phyloP scores from a whole-genome alignment of 371 early-diverging fungal species.

The Mucor sp. region DNA sequence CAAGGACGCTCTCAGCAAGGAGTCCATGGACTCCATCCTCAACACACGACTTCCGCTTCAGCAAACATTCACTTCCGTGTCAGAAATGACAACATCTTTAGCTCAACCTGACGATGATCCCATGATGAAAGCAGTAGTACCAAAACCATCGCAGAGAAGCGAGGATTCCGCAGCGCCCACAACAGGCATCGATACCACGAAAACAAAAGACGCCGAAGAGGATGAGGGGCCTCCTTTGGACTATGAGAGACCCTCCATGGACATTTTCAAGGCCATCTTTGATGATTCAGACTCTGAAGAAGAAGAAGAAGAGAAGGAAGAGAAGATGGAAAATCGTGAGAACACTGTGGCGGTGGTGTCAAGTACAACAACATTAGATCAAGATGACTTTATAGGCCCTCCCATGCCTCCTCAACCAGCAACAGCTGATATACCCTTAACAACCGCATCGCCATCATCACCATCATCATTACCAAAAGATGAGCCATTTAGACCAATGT shows the following conservation, averaged over 20 bases:
- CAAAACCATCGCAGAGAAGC: slow-evolving; percentile 45
- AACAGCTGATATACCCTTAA: slow-evolving; percentile 16
- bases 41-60: slow-evolving; percentile 24
- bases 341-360: not conserved
- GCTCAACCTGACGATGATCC: slow-evolving; percentile 31
- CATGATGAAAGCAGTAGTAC: slow-evolving; percentile 36
- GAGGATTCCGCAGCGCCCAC: slow-evolving; percentile 60
- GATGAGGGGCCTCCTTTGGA: slow-evolving; percentile 22
- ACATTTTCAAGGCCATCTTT: slow-evolving; percentile 87
- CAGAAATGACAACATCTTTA: slow-evolving; percentile 2
- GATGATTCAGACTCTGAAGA: slow-evolving; percentile 67
- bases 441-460: not conserved
- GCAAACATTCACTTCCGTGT: slow-evolving; percentile 8
- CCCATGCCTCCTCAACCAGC: slow-evolving; percentile 28
- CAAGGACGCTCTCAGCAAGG: slow-evolving; percentile 56
- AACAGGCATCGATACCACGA: slow-evolving; percentile 53
- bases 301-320: slow-evolving; percentile 51
- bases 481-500: slow-evolving; percentile 48
- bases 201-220: slow-evolving; percentile 38
- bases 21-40: slow-evolving; percentile 63
- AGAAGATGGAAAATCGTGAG: slow-evolving; percentile 6
- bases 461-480: not conserved
- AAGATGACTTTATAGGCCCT: slow-evolving; percentile 39
- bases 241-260: slow-evolving; percentile 76
- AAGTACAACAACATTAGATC: not conserved